phyloP scores from a whole-genome alignment of 768 basidiomycete genomes.

The Zangia roseola region DNA sequence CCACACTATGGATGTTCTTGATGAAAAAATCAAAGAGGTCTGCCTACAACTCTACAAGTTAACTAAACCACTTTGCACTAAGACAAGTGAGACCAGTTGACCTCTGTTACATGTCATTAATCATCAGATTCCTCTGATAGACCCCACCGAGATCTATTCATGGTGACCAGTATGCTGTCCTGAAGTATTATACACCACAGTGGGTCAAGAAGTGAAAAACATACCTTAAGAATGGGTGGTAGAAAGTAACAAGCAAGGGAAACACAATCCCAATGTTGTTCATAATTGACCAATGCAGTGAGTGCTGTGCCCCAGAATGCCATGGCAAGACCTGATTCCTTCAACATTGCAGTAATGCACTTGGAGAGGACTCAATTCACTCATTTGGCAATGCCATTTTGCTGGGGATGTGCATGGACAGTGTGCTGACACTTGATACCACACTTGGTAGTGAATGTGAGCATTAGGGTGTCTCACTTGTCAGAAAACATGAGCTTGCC shows the following conservation, averaged over 20 bases:
- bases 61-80: background rate
- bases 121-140: background rate
- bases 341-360: too few relatives aligned
- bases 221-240: background rate
- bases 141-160: background rate
- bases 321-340: too few relatives aligned
- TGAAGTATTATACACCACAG: background rate
- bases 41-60: conserved; percentile 9
- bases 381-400: too few relatives aligned
- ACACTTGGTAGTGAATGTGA: too few relatives aligned
- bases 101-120: conserved; percentile 5
- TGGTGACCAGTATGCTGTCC: background rate
- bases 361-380: too few relatives aligned
- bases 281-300: too few relatives aligned
- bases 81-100: background rate
- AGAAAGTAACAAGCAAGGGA: background rate
- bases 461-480: too few relatives aligned
- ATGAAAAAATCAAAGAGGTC: background rate
- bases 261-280: conserved; percentile 9
- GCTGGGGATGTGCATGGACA: too few relatives aligned
- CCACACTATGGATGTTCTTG: background rate
- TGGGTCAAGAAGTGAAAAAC: background rate
- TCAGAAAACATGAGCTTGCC: too few relatives aligned
- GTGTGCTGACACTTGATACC: too few relatives aligned
- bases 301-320: too few relatives aligned